Base-by-base conservation (phyloP, 176 grass and related monocot species). In the Eleusine coracana region DNA sequence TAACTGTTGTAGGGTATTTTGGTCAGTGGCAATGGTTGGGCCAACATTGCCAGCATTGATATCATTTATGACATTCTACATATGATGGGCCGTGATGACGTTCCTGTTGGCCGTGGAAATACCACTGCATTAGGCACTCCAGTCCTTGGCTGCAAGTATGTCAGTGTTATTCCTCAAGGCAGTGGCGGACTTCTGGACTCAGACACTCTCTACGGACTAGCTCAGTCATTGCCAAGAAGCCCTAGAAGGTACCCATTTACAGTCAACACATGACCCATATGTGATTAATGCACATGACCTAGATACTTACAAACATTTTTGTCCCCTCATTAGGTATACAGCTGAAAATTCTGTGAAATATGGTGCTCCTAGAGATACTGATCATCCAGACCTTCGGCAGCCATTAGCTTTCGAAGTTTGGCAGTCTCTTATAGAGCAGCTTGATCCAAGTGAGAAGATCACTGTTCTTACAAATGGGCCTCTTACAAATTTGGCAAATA, bases 11-110 rank as follows among this genome's bases (percentile, higher is more conserved):
- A 95, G 93, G 93, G 87, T 20, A 70, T 95, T 76, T 45, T 92
- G 18, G 88, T 92, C 29, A 95, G 83, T 74, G 93, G 85, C 38
- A 80, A 95, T 78, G 90, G 93, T 11, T 95, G 90, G 90, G 88
- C 93, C 59, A 92, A 86, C 42, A 85, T 80, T 52, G 93, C 93
- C 37, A 95, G 88, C 10, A 81, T 92, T 31, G 93, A 92, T 74
- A 64, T 95, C 48, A 50, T 95, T 62, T 95, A 95, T 42, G 90
- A 95, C 6, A 45, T 88, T 28, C 75, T 95, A 50, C 93, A 95
- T 82, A 95, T 95, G 90, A 95, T 92, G 93, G 90, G 93, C 15
- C 88, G 88, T 52, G 93, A 95, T 84, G 93, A 92, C 70, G 90
- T 95, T 41, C 90, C 71, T 21, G 90, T 95, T 18, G 93, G 88